Evolutionary conservation across 78 protist species (phyloP).

Genomic region (Thecamonas trahens): DNA sequence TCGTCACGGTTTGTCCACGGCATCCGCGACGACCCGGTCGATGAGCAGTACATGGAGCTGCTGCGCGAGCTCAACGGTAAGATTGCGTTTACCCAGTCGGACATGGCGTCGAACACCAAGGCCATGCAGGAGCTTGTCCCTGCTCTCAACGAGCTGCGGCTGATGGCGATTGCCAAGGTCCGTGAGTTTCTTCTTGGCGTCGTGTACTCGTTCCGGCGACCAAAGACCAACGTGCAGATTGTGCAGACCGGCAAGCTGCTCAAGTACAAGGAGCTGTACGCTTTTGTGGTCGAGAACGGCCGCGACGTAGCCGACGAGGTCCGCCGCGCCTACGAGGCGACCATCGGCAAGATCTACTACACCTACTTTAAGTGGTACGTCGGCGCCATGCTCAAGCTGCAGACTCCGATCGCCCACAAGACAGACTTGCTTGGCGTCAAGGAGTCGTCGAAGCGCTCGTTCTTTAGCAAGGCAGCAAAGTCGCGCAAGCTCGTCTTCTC

Average conservation of each 20-base stretch:
- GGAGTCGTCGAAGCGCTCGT: too few species aligned
- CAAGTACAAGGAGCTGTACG: slow-evolving; percentile 3
- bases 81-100: not conserved
- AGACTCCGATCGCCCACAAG: too few species aligned
- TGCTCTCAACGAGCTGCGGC: not conserved
- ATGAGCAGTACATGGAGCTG: not conserved
- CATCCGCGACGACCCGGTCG: not conserved
- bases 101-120: not conserved
- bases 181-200: slow-evolving; percentile 4
- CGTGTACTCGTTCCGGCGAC: not conserved
- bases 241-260: not conserved
- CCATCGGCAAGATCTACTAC: too few species aligned
- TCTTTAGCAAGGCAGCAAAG: not conserved
- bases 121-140: not conserved
- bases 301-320: not conserved
- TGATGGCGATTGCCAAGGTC: not conserved
- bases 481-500: not conserved
- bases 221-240: slow-evolving; percentile 2
- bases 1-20: too few species aligned
- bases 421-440: too few species aligned
- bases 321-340: too few species aligned
- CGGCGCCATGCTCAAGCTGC: too few species aligned
- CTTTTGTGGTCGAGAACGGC: not conserved
- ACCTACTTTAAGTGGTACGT: too few species aligned
- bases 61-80: not conserved